phyloP scores from a whole-genome alignment of 345 rosid genomes.

The Moricandia moricandioides region DNA sequence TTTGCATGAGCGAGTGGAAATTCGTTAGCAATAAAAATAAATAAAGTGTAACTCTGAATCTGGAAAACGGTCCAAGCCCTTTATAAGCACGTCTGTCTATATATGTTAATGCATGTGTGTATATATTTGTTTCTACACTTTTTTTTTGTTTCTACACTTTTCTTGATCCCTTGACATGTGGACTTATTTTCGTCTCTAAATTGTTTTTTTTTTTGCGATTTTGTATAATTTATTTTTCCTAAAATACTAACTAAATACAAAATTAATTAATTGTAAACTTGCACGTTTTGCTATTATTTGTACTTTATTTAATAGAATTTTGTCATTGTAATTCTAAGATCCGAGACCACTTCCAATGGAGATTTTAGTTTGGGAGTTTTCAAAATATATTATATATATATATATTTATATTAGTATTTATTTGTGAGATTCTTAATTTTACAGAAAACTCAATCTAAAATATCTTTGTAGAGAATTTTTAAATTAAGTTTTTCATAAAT shows the following conservation, averaged over 20 bases:
- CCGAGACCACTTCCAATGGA: too few species aligned
- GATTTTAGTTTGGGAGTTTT: too few species aligned
- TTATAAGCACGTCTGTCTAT: neutral
- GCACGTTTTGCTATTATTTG: neutral
- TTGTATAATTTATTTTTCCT: neutral
- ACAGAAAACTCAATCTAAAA: too few species aligned
- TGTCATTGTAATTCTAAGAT: neutral
- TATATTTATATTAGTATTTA: too few species aligned
- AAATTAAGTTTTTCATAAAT: too few species aligned
- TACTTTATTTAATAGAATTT: neutral
- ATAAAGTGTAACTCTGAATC: neutral
- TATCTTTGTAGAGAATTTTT: too few species aligned
- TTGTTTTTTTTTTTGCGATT: neutral
- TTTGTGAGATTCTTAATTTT: too few species aligned
- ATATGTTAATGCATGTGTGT: neutral
- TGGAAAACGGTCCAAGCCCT: constrained; percentile 4
- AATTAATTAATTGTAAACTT: neutral
- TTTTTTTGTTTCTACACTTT: neutral
- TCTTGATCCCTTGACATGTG: neutral
- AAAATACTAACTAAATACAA: neutral
- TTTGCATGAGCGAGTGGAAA: neutral
- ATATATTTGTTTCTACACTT: neutral
- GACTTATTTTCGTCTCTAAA: neutral
- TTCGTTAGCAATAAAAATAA: neutral
- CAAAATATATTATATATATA: too few species aligned